phyloP scores from a whole-genome alignment of 2,329 filamentous ascomycete species.

The Pseudogymnoascus sp. region DNA sequence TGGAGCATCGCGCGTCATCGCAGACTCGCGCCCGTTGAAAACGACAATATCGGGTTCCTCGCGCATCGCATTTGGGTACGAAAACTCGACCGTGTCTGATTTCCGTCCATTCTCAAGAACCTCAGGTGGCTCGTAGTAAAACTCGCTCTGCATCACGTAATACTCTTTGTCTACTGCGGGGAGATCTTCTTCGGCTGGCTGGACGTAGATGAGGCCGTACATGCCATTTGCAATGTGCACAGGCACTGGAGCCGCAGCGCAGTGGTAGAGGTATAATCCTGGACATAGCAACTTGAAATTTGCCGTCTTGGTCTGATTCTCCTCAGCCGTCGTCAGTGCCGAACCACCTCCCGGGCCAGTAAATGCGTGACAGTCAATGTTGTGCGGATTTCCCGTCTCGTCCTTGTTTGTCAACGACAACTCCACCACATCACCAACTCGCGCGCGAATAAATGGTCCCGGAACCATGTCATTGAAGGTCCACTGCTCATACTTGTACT shows the following conservation, averaged over 20 bases:
- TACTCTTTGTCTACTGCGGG: conserved; percentile 30
- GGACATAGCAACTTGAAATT: conserved; percentile 28
- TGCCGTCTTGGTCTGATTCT: conserved; percentile 29
- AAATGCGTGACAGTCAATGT: conserved; percentile 32
- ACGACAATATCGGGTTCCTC: conserved; percentile 29
- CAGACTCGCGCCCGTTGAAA: conserved; percentile 30
- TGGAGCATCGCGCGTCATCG: conserved; percentile 27
- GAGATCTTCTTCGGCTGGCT: conserved; percentile 27
- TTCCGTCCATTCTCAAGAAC: conserved; percentile 27
- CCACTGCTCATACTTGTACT: conserved; percentile 32
- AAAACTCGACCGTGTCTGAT: conserved; percentile 29
- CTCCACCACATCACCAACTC: conserved; percentile 30
- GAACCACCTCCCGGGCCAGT: conserved; percentile 30
- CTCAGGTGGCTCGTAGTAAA: conserved; percentile 33
- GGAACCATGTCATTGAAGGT: conserved; percentile 31
- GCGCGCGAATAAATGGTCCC: conserved; percentile 31
- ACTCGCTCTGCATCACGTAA: conserved; percentile 34
- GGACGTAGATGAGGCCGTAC: conserved; percentile 33
- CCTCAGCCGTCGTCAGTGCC: conserved; percentile 29
- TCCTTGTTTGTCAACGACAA: conserved; percentile 30
- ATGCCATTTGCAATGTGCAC: conserved; percentile 34
- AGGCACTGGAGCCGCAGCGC: conserved; percentile 31
- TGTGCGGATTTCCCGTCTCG: conserved; percentile 30
- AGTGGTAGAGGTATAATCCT: conserved; percentile 31
- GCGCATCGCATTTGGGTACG: conserved; percentile 29